phyloP scores from a whole-genome alignment of 768 basidiomycete genomes.

The Lactifluus hygrophoroides region DNA sequence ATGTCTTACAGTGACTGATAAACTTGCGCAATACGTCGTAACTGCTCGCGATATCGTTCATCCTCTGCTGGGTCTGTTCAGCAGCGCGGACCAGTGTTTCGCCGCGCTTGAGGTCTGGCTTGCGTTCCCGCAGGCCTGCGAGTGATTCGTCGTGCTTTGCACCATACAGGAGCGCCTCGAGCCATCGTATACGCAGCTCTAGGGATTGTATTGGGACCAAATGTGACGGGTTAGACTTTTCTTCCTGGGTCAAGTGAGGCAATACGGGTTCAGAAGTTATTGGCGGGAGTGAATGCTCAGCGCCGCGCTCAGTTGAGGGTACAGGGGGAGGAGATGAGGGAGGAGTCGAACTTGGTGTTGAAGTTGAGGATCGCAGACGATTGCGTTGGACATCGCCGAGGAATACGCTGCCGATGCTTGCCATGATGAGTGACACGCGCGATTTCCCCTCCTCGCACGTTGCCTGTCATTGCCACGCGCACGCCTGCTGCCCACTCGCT shows the following conservation, averaged over 20 bases:
- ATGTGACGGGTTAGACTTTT: slow-evolving; percentile 5
- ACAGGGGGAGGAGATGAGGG: slow-evolving; percentile 39
- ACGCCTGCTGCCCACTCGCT: too few relatives aligned
- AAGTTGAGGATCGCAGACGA: too few relatives aligned
- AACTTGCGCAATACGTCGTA: slow-evolving; percentile 71
- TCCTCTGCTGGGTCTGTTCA: slow-evolving; percentile 48
- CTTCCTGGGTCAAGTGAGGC: not conserved
- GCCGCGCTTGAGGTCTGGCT: slow-evolving; percentile 37
- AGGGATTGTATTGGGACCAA: slow-evolving; percentile 64
- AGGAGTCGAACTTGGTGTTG: too few relatives aligned
- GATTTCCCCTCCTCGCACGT: too few relatives aligned
- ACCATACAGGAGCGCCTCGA: slow-evolving; percentile 70
- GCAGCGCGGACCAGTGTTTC: slow-evolving; percentile 52
- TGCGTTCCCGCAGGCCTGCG: slow-evolving; percentile 32
- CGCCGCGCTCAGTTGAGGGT: too few relatives aligned
- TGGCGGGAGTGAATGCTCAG: too few relatives aligned
- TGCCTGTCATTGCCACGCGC: too few relatives aligned
- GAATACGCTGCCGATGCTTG: too few relatives aligned
- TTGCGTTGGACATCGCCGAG: slow-evolving; percentile 67
- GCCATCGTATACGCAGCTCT: slow-evolving; percentile 68
- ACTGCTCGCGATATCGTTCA: slow-evolving; percentile 50
- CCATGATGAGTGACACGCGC: too few relatives aligned
- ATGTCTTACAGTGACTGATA: slow-evolving; percentile 53
- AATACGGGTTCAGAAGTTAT: not conserved
- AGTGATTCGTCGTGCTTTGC: slow-evolving; percentile 37